Percentiles rank a stretch among this genome's conserved stretches.
These are phyloP conservation scores for Croton setiger DNA, from an alignment of 441 rosid genomes.

Conservation along the genomic window DNA sequence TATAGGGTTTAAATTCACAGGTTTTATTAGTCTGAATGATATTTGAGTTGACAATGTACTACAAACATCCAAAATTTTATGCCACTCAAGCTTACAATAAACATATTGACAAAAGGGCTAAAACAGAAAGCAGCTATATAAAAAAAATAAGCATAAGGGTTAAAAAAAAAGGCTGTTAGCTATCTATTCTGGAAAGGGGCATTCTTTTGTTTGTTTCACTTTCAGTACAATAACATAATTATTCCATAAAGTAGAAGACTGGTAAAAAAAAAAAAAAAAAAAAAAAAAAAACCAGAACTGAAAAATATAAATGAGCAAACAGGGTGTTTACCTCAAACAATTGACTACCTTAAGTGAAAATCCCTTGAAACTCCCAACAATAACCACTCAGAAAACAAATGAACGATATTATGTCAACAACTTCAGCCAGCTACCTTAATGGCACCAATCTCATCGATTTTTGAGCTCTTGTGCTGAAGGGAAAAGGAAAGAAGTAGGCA, in stretches of 20 bases:
- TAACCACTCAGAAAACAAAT: constrained; percentile 37
- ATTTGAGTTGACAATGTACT: neutral
- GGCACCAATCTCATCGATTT: constrained; percentile 83
- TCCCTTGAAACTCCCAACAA: constrained; percentile 36
- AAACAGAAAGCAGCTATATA: neutral
- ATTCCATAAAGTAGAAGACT: neutral
- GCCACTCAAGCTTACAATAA: neutral
- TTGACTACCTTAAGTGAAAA: constrained; percentile 30
- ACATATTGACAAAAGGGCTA: neutral
- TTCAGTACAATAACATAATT: neutral
- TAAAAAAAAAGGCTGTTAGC: neutral
- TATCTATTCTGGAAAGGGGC: neutral
- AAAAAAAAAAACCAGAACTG: constrained; percentile 8
- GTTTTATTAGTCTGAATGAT: neutral
- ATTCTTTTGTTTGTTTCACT: neutral
- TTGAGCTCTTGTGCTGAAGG: constrained; percentile 85
- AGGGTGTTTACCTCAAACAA: constrained; percentile 38
- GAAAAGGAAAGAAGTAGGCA: constrained; percentile 5
- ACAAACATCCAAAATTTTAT: neutral
- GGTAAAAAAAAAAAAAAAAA: constrained; percentile 5
- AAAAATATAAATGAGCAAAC: neutral
- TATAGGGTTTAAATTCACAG: neutral
- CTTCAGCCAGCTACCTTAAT: constrained; percentile 88
- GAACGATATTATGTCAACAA: constrained; percentile 24
- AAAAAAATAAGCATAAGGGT: neutral